Evolutionary conservation across 108 stramenopile genomes (phyloP), one percentile per base, ranked within the genome.

Genomic region (Pseudonitzschia delicatissima): DNA sequence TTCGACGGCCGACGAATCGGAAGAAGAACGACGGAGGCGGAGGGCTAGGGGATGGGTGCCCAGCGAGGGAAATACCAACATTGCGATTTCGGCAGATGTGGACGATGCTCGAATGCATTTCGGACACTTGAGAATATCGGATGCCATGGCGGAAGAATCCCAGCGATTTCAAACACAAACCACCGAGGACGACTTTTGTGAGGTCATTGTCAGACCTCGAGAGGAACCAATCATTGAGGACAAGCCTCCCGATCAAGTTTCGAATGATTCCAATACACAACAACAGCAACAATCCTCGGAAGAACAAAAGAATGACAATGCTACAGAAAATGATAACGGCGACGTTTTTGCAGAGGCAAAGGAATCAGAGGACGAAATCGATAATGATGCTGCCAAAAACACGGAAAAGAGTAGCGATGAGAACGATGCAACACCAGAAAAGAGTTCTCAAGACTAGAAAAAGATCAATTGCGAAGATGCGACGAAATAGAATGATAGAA

Each of bases 1-100:
- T 17, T 62, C 76, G 28, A 65, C 75, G 21, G 74, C 79, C 4
- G 75, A 82, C n/a, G 82, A 85, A 66, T 57, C 65, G 29, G 88
- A 78, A 77, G 83, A 74, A 64, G 71, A 67, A 44, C 59, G 71
- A 58, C 62, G 82, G 51, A 53, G 75, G 28, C 50, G 83, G 39
- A 57, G 83, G 48, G 59, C 78, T 32, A 62, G 77, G 45, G 70
- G 77, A 57, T 84, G 81, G 74, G 66, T 34, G 42, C 64, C 79
- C 48, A 60, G 52, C 31, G 58, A 67, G 13, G 79, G 66, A 32
- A 52, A 45, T 33, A 57, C 45, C 31, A 49, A 65, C 11, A 77
- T 60, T 18, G 66, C 45, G 23, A 61, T 66, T 7, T 36, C 57
- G 8, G 21, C 8, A n/a, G 29, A 28, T 31, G 53, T 31, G 23